Base-by-base conservation (phyloP, 1,284 basidiomycete species). In the Microbotryum saponariae region DNA sequence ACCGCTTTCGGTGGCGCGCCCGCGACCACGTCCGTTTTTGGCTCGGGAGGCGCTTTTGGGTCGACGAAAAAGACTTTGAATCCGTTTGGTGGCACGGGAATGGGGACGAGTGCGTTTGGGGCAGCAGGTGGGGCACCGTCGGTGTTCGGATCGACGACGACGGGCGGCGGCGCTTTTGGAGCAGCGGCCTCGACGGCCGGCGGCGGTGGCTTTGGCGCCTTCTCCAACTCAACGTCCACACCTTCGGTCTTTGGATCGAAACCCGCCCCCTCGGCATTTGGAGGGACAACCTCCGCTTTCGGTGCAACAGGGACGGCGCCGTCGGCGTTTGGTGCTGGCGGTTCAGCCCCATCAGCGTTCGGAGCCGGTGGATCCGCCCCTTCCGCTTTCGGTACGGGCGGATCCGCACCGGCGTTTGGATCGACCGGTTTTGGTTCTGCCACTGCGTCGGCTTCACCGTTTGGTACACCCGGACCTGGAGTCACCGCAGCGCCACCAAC, bases 211-310 rank as follows among this genome's bases (percentile, higher is more conserved):
- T 45, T n/a, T 29, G 29, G 9, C 27, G 45, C 48, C 12, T 29
- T 31, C 16, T 44, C 52, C 50, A 23, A 49, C 52, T 49, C 60
- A 53, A 14, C 48, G 29, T 27, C 54, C 48, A 18, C 54, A 20
- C 23, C 48, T 44, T 33, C 50, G 27, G 37, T 10, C 3, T 62
- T 51, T 46, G 42, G 37, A 46, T 21, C 49, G 2, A 25, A 33
- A 25, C 50, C 48, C 12, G 50, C 53, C 29, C 23, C 53, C 18
- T 53, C 48, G 27, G 60, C 56, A 3, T 61, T 63, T n/a, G 58
- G 58, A 10, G 47, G 27, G 27, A 18, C n/a, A 3, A 23, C 47
- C 21, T 31, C 29, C 23, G 56, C 56, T 21, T 58, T 58, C 25
- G 56, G 56, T 8, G 16, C 33, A 10, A 37, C 49, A 20, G 56